Evolutionary conservation across 345 rosid genomes (phyloP), one percentile per base, ranked within the genome.

Genomic region (Gossypium longicalyx): DNA sequence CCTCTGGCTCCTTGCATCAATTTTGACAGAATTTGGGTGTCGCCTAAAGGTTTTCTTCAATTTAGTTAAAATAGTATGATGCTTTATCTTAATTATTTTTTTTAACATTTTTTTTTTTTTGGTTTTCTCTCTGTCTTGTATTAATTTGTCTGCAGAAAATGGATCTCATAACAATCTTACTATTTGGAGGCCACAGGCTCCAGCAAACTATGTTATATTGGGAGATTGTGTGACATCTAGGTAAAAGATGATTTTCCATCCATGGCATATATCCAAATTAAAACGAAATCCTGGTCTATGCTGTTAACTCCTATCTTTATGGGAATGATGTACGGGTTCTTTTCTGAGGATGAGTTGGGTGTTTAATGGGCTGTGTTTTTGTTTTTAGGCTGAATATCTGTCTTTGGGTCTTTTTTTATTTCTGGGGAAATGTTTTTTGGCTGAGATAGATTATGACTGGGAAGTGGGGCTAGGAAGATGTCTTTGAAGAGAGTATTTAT

Each of bases 151-250:
- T 81, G 79, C 93, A 95, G 99, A 88, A 78, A 89, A 82, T 82
- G 97, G 92, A 51, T 81, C 89, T 12, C 78, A 67, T 78, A 88
- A 89, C 82, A 89, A 85, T 72, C 96, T 95, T 75, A 91, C 99
- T 51, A 87, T 95, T 78, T 95, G 99, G 99, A 90, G 99, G 81
- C 97, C 99, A 79, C 90, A 81, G 70, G 94, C 98, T 80, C 98
- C 99, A 53, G 78, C 97, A 62, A 91, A 95, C 80, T 95, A 91
- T 87, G 98, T 91, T 80, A 89, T 91, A 74, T 77, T 95, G 81
- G 99, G 99, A 78, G 99, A 95, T 78, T 95, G 98, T 82, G 93
- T 95, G 85, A 95, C 98, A 25, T 91, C 99, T 78, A 95, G 96
- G 99, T 93, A 83, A 80, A 70, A 45, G 19, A 49, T 9, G 51